A percentile compares a stretch with the other conserved stretches of the same genome.
phyloP scores from a whole-genome alignment of 176 grass and related monocot species.

The Cymbopogon citratus region DNA sequence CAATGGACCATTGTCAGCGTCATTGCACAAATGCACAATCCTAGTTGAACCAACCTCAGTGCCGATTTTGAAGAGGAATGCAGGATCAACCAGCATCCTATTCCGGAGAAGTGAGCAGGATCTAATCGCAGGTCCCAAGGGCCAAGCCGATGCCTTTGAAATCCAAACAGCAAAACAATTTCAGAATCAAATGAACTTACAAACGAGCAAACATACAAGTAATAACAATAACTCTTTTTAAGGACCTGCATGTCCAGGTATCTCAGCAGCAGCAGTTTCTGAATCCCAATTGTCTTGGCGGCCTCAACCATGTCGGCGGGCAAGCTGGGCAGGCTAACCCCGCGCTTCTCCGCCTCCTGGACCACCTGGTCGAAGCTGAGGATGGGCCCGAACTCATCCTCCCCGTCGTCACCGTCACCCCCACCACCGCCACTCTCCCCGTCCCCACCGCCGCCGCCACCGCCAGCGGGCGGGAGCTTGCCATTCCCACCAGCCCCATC shows the following conservation, averaged over 20 bases:
- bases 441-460: not conserved
- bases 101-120: slow-evolving; percentile 64
- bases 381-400: slow-evolving; percentile 64
- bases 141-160: slow-evolving; percentile 71
- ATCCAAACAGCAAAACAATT: not conserved
- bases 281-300: slow-evolving; percentile 62
- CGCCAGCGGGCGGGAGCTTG: slow-evolving; percentile 18
- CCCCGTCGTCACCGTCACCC: slow-evolving; percentile 14
- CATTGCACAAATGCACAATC: not conserved
- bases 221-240: not conserved
- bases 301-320: slow-evolving; percentile 71
- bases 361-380: slow-evolving; percentile 64
- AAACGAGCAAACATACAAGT: not conserved
- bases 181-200: not conserved
- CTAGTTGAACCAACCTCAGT: slow-evolving; percentile 42
- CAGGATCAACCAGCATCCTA: slow-evolving; percentile 86
- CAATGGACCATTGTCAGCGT: too few relatives aligned
- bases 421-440: not conserved
- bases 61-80: slow-evolving; percentile 96
- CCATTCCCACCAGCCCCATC: slow-evolving; percentile 26
- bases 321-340: slow-evolving; percentile 42
- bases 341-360: slow-evolving; percentile 43
- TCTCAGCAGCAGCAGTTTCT: slow-evolving; percentile 57
- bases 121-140: slow-evolving; percentile 54
- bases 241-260: slow-evolving; percentile 73